Evolutionary conservation across 1,139 yeast species (phyloP).

Genomic region (Kodamaea sp.): DNA sequence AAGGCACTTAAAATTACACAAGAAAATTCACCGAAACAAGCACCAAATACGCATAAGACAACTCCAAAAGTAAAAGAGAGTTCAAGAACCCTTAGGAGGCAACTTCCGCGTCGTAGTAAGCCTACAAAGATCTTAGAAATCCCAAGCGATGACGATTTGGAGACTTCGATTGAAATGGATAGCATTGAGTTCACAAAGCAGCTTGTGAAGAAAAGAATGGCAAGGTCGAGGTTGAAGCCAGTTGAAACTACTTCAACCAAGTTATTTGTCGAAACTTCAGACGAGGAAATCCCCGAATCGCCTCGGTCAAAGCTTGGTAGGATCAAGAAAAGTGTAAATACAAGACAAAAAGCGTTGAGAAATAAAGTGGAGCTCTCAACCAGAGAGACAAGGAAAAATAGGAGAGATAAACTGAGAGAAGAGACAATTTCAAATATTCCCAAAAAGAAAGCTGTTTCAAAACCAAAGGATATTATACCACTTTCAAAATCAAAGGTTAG

Average conservation of each 20-base stretch:
- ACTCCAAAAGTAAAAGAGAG: background rate
- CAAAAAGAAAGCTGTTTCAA: background rate
- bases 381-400: slow-evolving; percentile 8
- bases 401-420: slow-evolving; percentile 16
- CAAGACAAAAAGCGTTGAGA: slow-evolving; percentile 4
- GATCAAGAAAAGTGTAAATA: slow-evolving; percentile 7
- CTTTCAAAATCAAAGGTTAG: slow-evolving; percentile 18
- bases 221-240: slow-evolving; percentile 3
- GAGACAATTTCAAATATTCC: background rate
- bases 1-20: no score
- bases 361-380: slow-evolving; percentile 12
- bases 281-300: slow-evolving; percentile 2
- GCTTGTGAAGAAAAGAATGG: slow-evolving; percentile 9
- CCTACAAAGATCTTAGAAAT: slow-evolving; percentile 10
- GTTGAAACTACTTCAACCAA: background rate
- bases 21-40: no score
- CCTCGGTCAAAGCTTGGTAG: slow-evolving; percentile 7
- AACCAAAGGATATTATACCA: slow-evolving; percentile 13
- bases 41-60: no score
- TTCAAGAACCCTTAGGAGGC: slow-evolving; percentile 2
- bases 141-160: slow-evolving; percentile 10
- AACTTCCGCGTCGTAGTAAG: slow-evolving; percentile 6
- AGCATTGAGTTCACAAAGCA: slow-evolving; percentile 13
- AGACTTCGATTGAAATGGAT: slow-evolving; percentile 8
- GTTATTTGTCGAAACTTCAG: background rate